phyloP scores from a whole-genome alignment of 2,329 filamentous ascomycete genomes.

The Fusarium tjaetaba region DNA sequence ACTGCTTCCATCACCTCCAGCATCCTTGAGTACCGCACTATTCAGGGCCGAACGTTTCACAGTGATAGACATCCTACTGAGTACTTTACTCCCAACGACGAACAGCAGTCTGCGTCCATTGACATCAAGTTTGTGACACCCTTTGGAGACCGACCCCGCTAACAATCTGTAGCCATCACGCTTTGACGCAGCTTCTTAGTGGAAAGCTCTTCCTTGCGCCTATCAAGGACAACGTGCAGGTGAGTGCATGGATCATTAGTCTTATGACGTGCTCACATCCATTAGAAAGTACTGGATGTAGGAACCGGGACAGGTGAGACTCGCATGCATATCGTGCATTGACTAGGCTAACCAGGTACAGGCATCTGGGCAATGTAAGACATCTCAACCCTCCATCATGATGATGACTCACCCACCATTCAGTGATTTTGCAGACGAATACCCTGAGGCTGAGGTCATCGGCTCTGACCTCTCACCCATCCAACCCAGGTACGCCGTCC shows the following conservation, averaged over 20 bases:
- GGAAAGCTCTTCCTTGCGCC: slow-evolving; percentile 35
- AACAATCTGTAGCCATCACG: slow-evolving; percentile 27
- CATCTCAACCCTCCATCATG: rapidly evolving
- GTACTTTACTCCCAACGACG: slow-evolving; percentile 41
- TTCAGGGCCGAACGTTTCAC: slow-evolving; percentile 38
- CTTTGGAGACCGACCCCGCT: neutral
- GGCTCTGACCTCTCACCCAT: slow-evolving; percentile 37
- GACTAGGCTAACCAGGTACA: neutral
- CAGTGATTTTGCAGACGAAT: slow-evolving; percentile 38
- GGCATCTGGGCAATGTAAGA: slow-evolving; percentile 41
- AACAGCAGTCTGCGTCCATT: slow-evolving; percentile 39
- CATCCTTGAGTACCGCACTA: slow-evolving; percentile 38
- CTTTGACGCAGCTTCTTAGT: slow-evolving; percentile 29
- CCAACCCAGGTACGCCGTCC: slow-evolving; percentile 9
- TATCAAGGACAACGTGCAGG: slow-evolving; percentile 27
- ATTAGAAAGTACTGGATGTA: slow-evolving; percentile 36
- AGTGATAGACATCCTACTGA: slow-evolving; percentile 37
- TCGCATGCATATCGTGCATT: neutral
- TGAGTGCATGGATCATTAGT: neutral
- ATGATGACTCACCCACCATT: neutral
- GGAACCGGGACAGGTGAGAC: slow-evolving; percentile 35
- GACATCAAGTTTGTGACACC: slow-evolving; percentile 32
- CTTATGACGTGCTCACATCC: neutral
- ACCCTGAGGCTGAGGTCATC: slow-evolving; percentile 30
- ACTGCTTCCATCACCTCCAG: slow-evolving; percentile 38